Base-by-base conservation (phyloP, 768 basidiomycete genomes). In the Suillus subalutaceus region DNA sequence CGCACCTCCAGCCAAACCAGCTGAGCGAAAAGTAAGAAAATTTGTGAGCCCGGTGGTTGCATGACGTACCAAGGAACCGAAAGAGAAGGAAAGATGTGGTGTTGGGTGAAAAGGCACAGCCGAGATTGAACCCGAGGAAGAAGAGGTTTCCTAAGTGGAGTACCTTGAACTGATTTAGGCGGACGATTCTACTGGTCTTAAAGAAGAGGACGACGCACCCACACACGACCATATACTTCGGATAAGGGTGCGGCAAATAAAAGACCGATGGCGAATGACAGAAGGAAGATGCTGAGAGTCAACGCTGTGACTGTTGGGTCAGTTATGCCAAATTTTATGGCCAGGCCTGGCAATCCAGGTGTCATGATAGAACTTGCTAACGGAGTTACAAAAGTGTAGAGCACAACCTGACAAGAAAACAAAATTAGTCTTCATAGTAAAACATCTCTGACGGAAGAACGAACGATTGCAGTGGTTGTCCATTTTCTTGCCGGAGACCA, bases 41-140 rank as follows among this genome's bases (percentile, higher is more conserved):
- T 6, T 5, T 8, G 41, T 2, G 6, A 12, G 6, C 13, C 7
- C 15, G 8, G 26, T 0, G 6, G 8, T 53, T 30, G 26, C 15
- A 16, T 53, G 52, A 53, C 50, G n/a, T 70, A 92, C 91, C 77
- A 10, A 93, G 78, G 71, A 92, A 85, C 46, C 91, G 89, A 75
- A 93, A 89, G 6, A 71, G 86, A 38, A 92, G 84, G 44, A 93
- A 79, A 3, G 83, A 65, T 1, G 77, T 82, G 4, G 82, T 81
- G 12, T 74, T 85, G 3, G 90, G 88, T 8, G 90, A 83, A 71
- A 88, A 87, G 0, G 89, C 90, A 72, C 91, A 92, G 18, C 48
- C 48, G 6, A 23, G 48, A 50, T 50, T 50, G 23, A 23, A 50
- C 48, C 12, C 48, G 48, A 50, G 48, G 48, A 50, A 50, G n/a